These are phyloP conservation scores for Leptodontidium sp. DNA, from an alignment of 2,329 filamentous ascomycete genomes.

Conservation along the genomic window DNA sequence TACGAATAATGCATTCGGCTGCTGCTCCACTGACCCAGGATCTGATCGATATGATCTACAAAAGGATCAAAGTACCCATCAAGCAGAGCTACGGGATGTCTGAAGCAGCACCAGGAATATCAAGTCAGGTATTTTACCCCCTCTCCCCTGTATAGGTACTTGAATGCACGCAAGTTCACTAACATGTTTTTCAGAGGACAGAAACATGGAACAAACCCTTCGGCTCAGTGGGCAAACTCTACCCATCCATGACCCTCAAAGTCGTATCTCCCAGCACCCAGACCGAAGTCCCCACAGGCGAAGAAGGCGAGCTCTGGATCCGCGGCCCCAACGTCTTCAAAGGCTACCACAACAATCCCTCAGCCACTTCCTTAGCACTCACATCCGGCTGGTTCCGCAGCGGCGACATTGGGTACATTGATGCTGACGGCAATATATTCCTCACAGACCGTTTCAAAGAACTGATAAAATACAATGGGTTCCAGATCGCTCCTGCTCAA, in stretches of 20 bases:
- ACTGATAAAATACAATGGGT: constrained; percentile 69
- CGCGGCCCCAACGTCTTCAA: constrained; percentile 69
- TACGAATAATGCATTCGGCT: constrained; percentile 84
- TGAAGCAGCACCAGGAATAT: constrained; percentile 83
- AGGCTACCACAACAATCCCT: constrained; percentile 64
- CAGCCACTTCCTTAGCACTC: constrained; percentile 73
- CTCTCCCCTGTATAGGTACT: no score
- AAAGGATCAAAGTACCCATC: constrained; percentile 75
- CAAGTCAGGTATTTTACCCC: constrained; percentile 44
- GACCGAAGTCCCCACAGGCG: constrained; percentile 57
- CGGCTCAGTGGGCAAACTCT: constrained; percentile 78
- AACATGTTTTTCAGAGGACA: constrained; percentile 40
- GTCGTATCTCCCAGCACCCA: constrained; percentile 63
- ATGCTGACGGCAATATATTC: constrained; percentile 80
- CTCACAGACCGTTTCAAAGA: constrained; percentile 86
- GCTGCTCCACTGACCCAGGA: constrained; percentile 84
- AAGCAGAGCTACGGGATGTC: constrained; percentile 92
- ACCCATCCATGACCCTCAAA: constrained; percentile 81
- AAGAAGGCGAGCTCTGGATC: constrained; percentile 76
- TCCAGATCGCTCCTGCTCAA: constrained; percentile 73
- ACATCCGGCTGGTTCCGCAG: constrained; percentile 84
- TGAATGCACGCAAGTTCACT: not conserved
- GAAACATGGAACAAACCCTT: constrained; percentile 61
- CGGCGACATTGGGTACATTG: constrained; percentile 82
- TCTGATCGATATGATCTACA: constrained; percentile 76